phyloP scores from a whole-genome alignment of 768 basidiomycete species.

The Hygrophoropsis aurantiaca region DNA sequence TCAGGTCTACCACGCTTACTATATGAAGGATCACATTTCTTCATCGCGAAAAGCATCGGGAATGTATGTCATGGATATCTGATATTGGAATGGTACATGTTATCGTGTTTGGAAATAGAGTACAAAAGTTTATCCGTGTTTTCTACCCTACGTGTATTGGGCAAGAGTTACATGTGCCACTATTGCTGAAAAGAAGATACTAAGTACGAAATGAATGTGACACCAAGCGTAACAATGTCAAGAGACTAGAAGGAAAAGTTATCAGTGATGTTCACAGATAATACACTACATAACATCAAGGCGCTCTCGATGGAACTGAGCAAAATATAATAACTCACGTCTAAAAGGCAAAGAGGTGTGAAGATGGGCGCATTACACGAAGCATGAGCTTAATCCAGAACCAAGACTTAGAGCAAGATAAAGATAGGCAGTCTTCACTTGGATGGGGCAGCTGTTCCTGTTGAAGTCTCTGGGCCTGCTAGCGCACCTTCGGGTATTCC shows the following conservation, averaged over 20 bases:
- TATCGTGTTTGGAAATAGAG: slow-evolving; percentile 9
- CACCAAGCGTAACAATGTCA: no score
- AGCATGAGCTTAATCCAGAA: background rate
- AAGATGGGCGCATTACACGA: background rate
- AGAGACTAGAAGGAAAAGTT: no score
- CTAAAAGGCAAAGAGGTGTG: background rate
- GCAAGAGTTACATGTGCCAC: slow-evolving; percentile 13
- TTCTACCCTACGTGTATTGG: slow-evolving; percentile 7
- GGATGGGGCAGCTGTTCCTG: slow-evolving; percentile 9
- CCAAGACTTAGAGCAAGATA: background rate
- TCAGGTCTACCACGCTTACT: no score
- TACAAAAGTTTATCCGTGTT: slow-evolving; percentile 1
- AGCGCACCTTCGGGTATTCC: slow-evolving; percentile 61
- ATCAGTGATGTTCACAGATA: no score
- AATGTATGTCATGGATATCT: no score
- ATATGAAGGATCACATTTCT: no score
- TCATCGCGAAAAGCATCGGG: no score
- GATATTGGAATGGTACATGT: no score
- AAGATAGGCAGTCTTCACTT: slow-evolving; percentile 3
- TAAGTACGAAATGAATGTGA: no score
- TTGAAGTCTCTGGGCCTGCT: slow-evolving; percentile 54
- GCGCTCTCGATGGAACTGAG: background rate
- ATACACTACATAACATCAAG: background rate
- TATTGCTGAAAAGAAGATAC: no score
- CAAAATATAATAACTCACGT: slow-evolving; percentile 2